Percentiles rank a stretch among this genome's conserved stretches.
Evolutionary conservation across 164 flowering plant species (phyloP).

Genomic region (Magnolia sinica): DNA sequence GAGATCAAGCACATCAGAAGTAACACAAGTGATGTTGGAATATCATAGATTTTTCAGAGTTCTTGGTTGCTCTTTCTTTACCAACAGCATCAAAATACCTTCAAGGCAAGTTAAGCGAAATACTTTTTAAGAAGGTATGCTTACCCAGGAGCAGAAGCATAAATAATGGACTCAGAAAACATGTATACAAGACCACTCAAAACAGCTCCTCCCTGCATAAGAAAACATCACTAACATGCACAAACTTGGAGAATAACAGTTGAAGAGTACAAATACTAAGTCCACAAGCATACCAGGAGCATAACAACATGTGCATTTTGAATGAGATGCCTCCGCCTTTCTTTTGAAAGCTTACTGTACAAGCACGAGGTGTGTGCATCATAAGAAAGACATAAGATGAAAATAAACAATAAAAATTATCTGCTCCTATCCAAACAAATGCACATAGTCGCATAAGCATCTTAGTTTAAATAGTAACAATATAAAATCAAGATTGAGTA

Average conservation of each 20-base stretch:
- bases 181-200: slow-evolving; percentile 19
- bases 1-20: background rate
- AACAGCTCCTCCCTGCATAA: slow-evolving; percentile 26
- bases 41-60: background rate
- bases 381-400: slow-evolving; percentile 3
- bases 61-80: background rate
- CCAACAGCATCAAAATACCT: background rate
- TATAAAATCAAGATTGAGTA: background rate
- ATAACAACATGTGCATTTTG: slow-evolving; percentile 17
- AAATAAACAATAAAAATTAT: too few species aligned
- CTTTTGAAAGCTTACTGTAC: slow-evolving; percentile 29
- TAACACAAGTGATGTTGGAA: background rate
- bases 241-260: background rate
- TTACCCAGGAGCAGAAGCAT: slow-evolving; percentile 38
- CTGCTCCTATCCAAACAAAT: too few species aligned
- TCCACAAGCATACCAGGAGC: slow-evolving; percentile 17
- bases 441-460: too few species aligned
- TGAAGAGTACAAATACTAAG: background rate
- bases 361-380: slow-evolving; percentile 4
- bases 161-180: slow-evolving; percentile 25
- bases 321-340: slow-evolving; percentile 22
- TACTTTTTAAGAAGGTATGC: slow-evolving; percentile 2
- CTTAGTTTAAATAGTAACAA: too few species aligned
- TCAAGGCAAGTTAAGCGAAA: background rate
- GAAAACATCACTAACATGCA: slow-evolving; percentile 2